Percentiles rank a stretch among this genome's conserved stretches.
phyloP scores from a whole-genome alignment of 129 eudicot genomes.

The Centella asiatica region DNA sequence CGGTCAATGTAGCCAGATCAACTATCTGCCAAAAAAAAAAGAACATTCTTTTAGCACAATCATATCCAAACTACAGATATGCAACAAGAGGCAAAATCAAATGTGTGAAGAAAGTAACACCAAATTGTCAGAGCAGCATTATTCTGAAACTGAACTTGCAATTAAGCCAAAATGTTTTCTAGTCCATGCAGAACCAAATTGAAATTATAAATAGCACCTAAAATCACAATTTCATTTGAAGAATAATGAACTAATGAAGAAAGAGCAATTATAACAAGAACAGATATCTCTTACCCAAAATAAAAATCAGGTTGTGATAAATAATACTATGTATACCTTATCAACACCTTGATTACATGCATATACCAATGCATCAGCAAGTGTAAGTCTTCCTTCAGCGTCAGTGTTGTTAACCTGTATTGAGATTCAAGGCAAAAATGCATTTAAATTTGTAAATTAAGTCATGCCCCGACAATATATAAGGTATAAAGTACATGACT shows the following conservation, averaged over 20 bases:
- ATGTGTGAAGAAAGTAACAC: background rate
- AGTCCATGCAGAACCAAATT: no score
- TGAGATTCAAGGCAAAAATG: background rate
- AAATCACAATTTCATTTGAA: background rate
- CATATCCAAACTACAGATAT: background rate
- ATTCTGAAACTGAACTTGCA: background rate
- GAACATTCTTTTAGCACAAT: background rate
- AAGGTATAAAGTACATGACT: no score
- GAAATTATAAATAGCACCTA: no score
- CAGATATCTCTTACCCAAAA: background rate
- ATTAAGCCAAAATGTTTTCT: no score
- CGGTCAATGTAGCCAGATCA: constrained; percentile 94
- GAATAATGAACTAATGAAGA: background rate
- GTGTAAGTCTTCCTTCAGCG: constrained; percentile 99
- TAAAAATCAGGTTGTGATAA: background rate
- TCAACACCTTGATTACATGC: constrained; percentile 98
- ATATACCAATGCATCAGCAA: constrained; percentile 97
- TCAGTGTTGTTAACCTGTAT: constrained; percentile 90
- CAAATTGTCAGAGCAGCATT: background rate
- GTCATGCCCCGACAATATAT: background rate
- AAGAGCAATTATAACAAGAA: background rate
- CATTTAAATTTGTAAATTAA: background rate
- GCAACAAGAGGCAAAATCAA: no score
- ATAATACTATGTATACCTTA: constrained; percentile 74
- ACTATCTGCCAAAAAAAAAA: constrained; percentile 47